These are phyloP conservation scores for Eucalyptus curtisii DNA, from an alignment of 345 rosid genomes.

Conservation along the genomic window DNA sequence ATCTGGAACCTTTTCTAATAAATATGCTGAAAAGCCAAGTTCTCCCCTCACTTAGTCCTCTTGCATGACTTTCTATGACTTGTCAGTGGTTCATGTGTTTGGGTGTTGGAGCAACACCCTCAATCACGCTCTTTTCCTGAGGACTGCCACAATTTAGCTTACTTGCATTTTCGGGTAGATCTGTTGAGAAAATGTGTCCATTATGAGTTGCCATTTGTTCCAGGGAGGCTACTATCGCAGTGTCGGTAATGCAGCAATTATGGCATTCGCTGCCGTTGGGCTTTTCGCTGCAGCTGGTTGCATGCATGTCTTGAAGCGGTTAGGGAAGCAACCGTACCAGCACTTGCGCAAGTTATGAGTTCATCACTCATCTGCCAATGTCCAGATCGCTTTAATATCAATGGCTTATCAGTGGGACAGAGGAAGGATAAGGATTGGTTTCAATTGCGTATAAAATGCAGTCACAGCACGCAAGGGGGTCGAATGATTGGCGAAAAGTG, in stretches of 20 bases:
- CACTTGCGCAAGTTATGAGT: slow-evolving; percentile 66
- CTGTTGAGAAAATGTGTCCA: not conserved
- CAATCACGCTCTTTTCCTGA: not conserved
- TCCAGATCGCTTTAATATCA: not conserved
- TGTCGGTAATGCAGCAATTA: slow-evolving; percentile 60
- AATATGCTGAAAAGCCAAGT: not conserved
- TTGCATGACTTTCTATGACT: not conserved
- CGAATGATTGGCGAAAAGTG: not conserved
- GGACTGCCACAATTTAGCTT: not conserved
- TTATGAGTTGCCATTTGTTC: slow-evolving; percentile 1
- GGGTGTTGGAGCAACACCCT: not conserved
- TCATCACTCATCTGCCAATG: not conserved
- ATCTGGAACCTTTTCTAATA: not conserved
- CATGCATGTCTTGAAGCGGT: slow-evolving; percentile 64
- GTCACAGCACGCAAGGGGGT: not conserved
- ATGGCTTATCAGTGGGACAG: not conserved
- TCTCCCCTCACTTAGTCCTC: not conserved
- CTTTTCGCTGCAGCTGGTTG: slow-evolving; percentile 66
- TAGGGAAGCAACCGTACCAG: slow-evolving; percentile 90
- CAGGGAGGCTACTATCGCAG: slow-evolving; percentile 66
- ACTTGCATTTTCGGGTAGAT: not conserved
- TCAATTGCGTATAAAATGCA: not conserved
- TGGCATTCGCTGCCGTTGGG: slow-evolving; percentile 53
- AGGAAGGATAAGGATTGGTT: not conserved
- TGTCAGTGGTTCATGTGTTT: not conserved